Conservation (phyloP, 2,329 filamentous ascomycete genomes). For the Aspergillus hiratsukae region DNA sequence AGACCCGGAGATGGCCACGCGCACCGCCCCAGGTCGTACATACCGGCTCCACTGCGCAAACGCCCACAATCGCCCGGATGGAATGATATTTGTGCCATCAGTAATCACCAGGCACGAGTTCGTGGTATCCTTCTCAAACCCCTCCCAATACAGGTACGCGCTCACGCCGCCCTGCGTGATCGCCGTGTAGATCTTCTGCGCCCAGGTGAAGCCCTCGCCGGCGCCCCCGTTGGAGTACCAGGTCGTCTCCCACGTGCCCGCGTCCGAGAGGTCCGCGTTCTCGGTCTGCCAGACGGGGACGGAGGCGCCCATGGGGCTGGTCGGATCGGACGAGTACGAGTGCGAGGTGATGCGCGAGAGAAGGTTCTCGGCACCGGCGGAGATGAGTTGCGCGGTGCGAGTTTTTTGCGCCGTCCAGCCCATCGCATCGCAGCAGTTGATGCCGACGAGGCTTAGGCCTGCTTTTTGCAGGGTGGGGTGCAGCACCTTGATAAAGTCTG, state of each 20-base stretch:
- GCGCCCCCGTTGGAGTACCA: background rate
- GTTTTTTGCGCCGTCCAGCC: conserved; percentile 39
- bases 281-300: conserved; percentile 52
- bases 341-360: conserved; percentile 42
- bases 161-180: background rate
- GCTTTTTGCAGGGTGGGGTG: conserved; percentile 45
- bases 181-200: background rate
- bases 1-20: background rate
- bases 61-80: background rate
- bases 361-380: conserved; percentile 33
- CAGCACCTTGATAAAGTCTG: background rate
- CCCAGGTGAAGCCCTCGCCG: conserved; percentile 34
- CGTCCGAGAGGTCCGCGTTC: conserved; percentile 43
- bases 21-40: background rate
- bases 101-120: background rate
- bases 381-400: conserved; percentile 8
- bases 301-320: conserved; percentile 38
- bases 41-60: background rate
- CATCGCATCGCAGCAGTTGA: conserved; percentile 45
- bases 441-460: conserved; percentile 46
- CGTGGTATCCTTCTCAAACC: background rate
- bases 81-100: background rate
- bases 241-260: background rate
- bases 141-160: background rate
- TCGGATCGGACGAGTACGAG: conserved; percentile 40